Conservation (phyloP, 306 rosid species). For the Cotoneaster glaucophyllus region DNA sequence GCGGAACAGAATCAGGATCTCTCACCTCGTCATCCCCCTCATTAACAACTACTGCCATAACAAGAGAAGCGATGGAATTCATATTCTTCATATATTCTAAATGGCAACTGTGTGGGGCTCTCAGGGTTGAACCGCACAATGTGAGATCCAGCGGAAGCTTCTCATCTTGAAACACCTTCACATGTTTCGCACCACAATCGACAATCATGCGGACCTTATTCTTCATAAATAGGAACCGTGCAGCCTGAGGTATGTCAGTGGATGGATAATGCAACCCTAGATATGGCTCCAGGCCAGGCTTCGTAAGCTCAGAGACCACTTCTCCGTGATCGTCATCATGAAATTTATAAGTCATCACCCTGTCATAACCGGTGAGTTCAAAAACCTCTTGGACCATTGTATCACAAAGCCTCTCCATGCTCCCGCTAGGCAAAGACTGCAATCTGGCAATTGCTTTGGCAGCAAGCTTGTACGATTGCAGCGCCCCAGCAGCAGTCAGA, state of each 20-base stretch:
- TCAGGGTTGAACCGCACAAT: constrained; percentile 83
- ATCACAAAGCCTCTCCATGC: constrained; percentile 86
- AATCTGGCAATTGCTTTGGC: constrained; percentile 80
- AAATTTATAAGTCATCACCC: constrained; percentile 98
- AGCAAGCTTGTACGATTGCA: constrained; percentile 93
- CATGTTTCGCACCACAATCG: constrained; percentile 76
- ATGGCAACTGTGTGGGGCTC: constrained; percentile 95
- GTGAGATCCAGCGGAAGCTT: constrained; percentile 68
- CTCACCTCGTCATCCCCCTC: constrained; percentile 79
- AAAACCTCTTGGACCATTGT: constrained; percentile 94
- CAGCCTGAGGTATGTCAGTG: constrained; percentile 91
- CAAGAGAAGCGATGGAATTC: constrained; percentile 86
- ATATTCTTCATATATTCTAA: constrained; percentile 78
- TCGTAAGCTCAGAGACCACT: constrained; percentile 74
- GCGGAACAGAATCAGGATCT: constrained; percentile 45
- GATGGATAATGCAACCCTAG: constrained; percentile 94
- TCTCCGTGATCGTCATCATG: constrained; percentile 98
- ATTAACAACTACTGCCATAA: constrained; percentile 86
- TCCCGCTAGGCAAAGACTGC: constrained; percentile 89
- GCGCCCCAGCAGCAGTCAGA: constrained; percentile 86
- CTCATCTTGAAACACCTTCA: constrained; percentile 76
- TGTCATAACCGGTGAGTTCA: constrained; percentile 93
- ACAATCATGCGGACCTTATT: constrained; percentile 94
- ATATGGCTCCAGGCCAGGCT: constrained; percentile 82
- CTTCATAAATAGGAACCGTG: constrained; percentile 83